Evolutionary conservation across 1,284 basidiomycete genomes (phyloP).

Genomic region (Rhodotorula sp.): DNA sequence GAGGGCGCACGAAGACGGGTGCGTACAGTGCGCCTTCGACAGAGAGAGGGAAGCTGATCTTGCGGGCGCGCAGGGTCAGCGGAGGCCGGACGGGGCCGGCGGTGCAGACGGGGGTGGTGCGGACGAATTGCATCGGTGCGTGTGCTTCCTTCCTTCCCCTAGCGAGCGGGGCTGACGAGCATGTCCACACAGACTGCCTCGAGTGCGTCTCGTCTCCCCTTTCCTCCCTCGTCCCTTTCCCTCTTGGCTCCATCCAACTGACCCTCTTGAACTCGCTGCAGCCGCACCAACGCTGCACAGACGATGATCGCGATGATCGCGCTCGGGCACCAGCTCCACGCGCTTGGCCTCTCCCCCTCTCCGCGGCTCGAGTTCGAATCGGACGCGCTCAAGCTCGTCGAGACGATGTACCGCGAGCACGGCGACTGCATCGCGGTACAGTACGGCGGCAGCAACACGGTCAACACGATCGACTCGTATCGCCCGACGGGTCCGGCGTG

Average conservation of each 20-base stretch:
- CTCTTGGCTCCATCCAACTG: too few relatives aligned
- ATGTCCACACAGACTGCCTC: constrained; percentile 75
- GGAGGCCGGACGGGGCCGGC: constrained; percentile 28
- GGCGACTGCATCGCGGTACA: constrained; percentile 78
- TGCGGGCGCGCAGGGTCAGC: not conserved
- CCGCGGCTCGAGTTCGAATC: constrained; percentile 90
- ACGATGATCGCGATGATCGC: constrained; percentile 97
- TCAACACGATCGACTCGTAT: constrained; percentile 96
- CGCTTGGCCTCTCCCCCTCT: constrained; percentile 80
- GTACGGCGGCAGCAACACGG: constrained; percentile 93
- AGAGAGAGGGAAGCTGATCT: too few relatives aligned
- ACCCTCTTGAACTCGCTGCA: constrained; percentile 8
- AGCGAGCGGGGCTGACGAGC: not conserved
- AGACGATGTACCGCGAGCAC: constrained; percentile 95
- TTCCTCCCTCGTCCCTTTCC: too few relatives aligned
- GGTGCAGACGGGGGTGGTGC: constrained; percentile 84
- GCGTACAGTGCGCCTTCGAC: too few relatives aligned
- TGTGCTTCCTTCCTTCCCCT: constrained; percentile 50
- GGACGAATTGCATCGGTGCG: constrained; percentile 86
- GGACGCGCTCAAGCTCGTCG: constrained; percentile 94
- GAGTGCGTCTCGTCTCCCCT: constrained; percentile 55
- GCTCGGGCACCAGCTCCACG: constrained; percentile 92
- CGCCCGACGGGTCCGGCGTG: constrained; percentile 51
- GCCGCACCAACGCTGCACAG: constrained; percentile 92
- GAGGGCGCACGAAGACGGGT: not conserved